A percentile compares a stretch with the other conserved stretches of the same genome.
Evolutionary conservation across 345 rosid genomes (phyloP).

Genomic region (Arabis hirsuta): DNA sequence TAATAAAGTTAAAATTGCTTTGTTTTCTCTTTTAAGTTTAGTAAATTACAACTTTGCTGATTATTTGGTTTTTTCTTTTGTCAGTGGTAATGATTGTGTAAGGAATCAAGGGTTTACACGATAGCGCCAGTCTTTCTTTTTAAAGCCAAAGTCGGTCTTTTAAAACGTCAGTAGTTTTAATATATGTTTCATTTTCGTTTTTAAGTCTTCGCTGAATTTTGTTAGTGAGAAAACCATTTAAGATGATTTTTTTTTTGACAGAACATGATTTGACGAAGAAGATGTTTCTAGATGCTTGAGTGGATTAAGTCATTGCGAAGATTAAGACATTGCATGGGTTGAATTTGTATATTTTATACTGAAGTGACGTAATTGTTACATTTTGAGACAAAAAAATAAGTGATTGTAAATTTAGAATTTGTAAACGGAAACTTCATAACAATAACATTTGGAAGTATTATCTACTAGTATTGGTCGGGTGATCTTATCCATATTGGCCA

Average conservation of each 20-base stretch:
- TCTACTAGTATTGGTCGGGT: background rate
- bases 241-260: background rate
- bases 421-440: background rate
- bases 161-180: background rate
- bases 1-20: background rate
- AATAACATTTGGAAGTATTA: background rate
- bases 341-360: constrained; percentile 8
- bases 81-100: constrained; percentile 30
- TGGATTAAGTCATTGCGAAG: constrained; percentile 21
- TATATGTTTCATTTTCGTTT: constrained; percentile 2
- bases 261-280: background rate
- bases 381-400: too few relatives aligned
- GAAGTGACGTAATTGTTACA: background rate
- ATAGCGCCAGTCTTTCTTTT: background rate
- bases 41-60: background rate
- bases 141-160: constrained; percentile 4
- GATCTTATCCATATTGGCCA: background rate
- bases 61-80: constrained; percentile 8
- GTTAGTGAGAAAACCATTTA: background rate
- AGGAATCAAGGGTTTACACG: constrained; percentile 17
- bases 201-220: constrained; percentile 23
- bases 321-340: constrained; percentile 18
- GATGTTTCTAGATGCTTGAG: constrained; percentile 19
- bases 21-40: background rate
- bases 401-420: background rate